Base-by-base conservation (phyloP, 371 early-diverging fungal genomes). In the Mucor saturninus region DNA sequence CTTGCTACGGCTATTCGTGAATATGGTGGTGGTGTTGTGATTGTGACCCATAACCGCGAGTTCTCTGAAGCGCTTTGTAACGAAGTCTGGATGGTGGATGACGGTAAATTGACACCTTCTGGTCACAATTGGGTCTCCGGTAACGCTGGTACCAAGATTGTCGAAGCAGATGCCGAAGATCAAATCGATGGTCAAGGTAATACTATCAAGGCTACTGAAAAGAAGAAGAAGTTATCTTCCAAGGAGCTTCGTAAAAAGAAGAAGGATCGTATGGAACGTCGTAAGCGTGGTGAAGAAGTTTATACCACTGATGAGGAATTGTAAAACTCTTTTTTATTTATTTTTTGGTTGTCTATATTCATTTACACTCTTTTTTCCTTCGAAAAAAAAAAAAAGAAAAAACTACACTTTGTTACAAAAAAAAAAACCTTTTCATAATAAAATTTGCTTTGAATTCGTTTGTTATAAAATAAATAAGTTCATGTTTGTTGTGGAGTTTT, bases 61-160 rank as follows among this genome's bases (percentile, higher is more conserved):
- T 91, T 91, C 79, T 81, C 87, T 55, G 84, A 86, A 64, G 84
- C 81, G 32, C 80, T 86, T 54, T 90, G 89, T 75, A 81, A 75
- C 35, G 90, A 89, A 79, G 84, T 86, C 38, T 91, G 88, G 86
- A 81, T 85, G 67, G 88, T 93, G 58, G 90, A 93, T 40, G 80
- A 77, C 28, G 91, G 92, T 68, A 64, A 71, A 37, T 72, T 86
- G 45, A 64, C 72, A 64, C 67, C 80, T 49, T 80, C 80, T 40
- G 80, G 80, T 58, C 80, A 80, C 61, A 80, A 80, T 71, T 80
- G 80, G 80, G 80, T 80, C 55, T 57, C 71, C 42, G 80, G 80
- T 61, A 75, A 80, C 54, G 80, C 72, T 67, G 51, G 69, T 30
- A 75, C 77, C 32, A 67, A 29, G 29, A 68, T 77, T 37, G 69